Conservation (phyloP, 2,329 filamentous ascomycete species). For the Aspergillus sp. region DNA sequence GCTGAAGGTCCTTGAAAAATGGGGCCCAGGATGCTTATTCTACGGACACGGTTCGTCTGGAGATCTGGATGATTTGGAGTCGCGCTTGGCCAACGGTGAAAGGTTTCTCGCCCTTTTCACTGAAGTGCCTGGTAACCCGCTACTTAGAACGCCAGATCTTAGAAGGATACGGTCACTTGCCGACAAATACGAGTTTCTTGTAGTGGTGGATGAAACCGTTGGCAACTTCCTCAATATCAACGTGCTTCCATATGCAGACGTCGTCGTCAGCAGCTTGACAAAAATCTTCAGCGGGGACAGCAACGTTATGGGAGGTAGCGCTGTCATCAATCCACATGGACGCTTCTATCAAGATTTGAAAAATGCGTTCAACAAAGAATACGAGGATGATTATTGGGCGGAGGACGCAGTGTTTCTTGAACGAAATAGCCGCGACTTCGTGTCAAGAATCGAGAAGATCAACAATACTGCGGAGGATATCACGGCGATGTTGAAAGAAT, state of each 20-base stretch:
- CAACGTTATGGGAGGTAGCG: slow-evolving; percentile 92
- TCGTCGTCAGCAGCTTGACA: slow-evolving; percentile 89
- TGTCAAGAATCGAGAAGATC: slow-evolving; percentile 71
- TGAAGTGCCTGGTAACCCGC: slow-evolving; percentile 90
- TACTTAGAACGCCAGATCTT: slow-evolving; percentile 78
- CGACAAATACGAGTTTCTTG: slow-evolving; percentile 75
- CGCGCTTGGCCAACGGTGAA: slow-evolving; percentile 63
- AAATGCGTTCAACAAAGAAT: slow-evolving; percentile 55
- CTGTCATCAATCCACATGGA: slow-evolving; percentile 59
- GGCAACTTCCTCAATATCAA: slow-evolving; percentile 96
- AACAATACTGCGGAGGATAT: slow-evolving; percentile 81
- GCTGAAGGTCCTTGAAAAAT: slow-evolving; percentile 89
- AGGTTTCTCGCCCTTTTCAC: slow-evolving; percentile 78
- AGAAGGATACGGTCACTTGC: slow-evolving; percentile 72
- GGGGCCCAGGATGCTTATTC: slow-evolving; percentile 80
- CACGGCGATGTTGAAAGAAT: slow-evolving; percentile 60
- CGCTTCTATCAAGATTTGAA: slow-evolving; percentile 67
- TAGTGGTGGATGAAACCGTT: slow-evolving; percentile 93
- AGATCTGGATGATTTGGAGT: slow-evolving; percentile 79
- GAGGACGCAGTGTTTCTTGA: slow-evolving; percentile 95
- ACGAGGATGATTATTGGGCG: slow-evolving; percentile 87
- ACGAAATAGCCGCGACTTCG: slow-evolving; percentile 89
- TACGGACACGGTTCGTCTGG: slow-evolving; percentile 72
- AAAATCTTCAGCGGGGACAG: slow-evolving; percentile 97
- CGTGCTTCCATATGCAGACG: slow-evolving; percentile 78